These are phyloP conservation scores for Biscogniauxia marginata DNA, from an alignment of 2,329 filamentous ascomycete genomes.

Conservation along the genomic window DNA sequence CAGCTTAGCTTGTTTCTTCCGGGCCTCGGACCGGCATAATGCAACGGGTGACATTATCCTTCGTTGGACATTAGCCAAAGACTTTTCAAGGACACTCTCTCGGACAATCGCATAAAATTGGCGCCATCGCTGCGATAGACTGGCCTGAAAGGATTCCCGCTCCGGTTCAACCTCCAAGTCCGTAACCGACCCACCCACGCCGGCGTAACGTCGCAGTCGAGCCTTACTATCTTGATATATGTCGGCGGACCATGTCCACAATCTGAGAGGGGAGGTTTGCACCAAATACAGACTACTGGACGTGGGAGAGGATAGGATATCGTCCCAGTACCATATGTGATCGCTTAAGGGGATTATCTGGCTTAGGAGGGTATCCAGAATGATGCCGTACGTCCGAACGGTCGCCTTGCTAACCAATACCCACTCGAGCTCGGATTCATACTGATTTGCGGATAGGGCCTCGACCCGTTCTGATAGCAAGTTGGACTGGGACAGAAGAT, in stretches of 20 bases:
- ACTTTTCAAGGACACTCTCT: conserved; percentile 71
- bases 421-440: conserved; percentile 85
- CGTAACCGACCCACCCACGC: conserved; percentile 23
- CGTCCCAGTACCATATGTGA: conserved; percentile 95
- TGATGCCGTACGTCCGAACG: conserved; percentile 81
- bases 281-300: conserved; percentile 81
- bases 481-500: conserved; percentile 62
- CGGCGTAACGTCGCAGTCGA: conserved; percentile 41
- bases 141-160: conserved; percentile 33
- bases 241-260: conserved; percentile 71
- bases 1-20: conserved; percentile 69
- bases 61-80: conserved; percentile 67
- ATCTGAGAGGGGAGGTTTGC: conserved; percentile 75
- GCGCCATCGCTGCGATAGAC: conserved; percentile 55
- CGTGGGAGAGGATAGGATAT: conserved; percentile 74
- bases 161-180: conserved; percentile 29
- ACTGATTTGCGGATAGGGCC: conserved; percentile 40
- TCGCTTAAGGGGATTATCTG: conserved; percentile 81
- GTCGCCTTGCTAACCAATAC: conserved; percentile 86
- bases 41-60: conserved; percentile 77
- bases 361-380: conserved; percentile 74
- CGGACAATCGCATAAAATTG: conserved; percentile 80
- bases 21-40: conserved; percentile 70
- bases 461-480: conserved; percentile 42
- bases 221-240: conserved; percentile 63